Evolutionary conservation across 495 filamentous ascomycete genomes (phyloP).

Genomic region (Xylaria bambusicola): DNA sequence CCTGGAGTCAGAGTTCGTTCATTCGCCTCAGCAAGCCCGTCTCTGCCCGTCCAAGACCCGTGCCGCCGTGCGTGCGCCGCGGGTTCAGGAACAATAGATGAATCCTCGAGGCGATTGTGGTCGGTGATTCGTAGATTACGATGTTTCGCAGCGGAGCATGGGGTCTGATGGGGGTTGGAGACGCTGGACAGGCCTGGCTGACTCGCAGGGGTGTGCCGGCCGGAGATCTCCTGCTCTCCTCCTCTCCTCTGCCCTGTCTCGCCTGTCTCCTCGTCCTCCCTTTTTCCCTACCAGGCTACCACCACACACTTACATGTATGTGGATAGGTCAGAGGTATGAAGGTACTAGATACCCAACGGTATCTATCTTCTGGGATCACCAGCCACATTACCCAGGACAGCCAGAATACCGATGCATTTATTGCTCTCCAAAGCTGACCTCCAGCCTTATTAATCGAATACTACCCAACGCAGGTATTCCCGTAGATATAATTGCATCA

Average conservation of each 20-base stretch:
- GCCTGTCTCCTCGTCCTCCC: too few relatives aligned
- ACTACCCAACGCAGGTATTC: background rate
- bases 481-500: too few relatives aligned
- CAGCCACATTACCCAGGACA: constrained; percentile 10
- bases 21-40: background rate
- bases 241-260: too few relatives aligned
- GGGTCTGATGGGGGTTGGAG: background rate
- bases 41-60: too few relatives aligned
- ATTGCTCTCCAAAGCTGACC: background rate
- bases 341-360: background rate
- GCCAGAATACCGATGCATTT: background rate
- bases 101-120: background rate
- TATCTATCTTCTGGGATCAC: constrained; percentile 9
- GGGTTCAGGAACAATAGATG: constrained; percentile 3
- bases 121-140: constrained; percentile 11
- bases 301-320: too few relatives aligned
- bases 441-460: constrained; percentile 1
- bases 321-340: background rate
- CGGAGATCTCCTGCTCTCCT: constrained; percentile 9
- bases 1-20: too few relatives aligned
- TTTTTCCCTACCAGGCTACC: too few relatives aligned
- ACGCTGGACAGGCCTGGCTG: background rate
- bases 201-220: constrained; percentile 6
- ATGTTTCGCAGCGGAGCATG: constrained; percentile 12
- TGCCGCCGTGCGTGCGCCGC: constrained; percentile 1